Evolutionary conservation across 2,329 filamentous ascomycete genomes (phyloP).

Genomic region (Penicillium janthinellum): DNA sequence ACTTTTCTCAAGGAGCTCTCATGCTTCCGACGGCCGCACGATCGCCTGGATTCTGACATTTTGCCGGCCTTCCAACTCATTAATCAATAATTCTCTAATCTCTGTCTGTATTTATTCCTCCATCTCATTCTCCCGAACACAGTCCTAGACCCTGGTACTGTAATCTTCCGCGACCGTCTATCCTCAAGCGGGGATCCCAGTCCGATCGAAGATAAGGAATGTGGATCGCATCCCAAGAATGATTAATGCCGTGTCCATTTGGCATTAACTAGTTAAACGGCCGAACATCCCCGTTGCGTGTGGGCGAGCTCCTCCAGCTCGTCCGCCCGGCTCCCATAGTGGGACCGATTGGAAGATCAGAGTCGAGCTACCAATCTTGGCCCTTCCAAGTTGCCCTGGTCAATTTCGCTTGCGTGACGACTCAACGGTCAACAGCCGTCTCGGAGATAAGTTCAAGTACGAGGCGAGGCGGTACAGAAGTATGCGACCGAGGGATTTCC

Average conservation of each 20-base stretch:
- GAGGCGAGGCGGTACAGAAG: too few species aligned
- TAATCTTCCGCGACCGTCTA: background rate
- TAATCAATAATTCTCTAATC: too few species aligned
- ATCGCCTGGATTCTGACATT: background rate
- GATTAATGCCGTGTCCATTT: background rate
- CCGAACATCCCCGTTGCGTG: background rate
- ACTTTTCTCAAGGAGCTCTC: background rate
- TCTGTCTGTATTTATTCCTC: too few species aligned
- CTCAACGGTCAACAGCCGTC: background rate
- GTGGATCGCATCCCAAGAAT: background rate
- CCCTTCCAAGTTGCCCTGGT: background rate
- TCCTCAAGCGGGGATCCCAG: background rate
- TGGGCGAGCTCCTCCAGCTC: background rate
- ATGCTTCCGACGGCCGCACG: background rate
- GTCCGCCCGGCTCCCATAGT: background rate
- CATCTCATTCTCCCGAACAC: too few species aligned
- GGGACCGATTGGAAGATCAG: background rate
- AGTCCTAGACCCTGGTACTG: background rate
- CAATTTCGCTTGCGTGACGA: background rate
- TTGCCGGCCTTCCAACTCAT: too few species aligned
- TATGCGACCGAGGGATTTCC: slow-evolving; percentile 5
- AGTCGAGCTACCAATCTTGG: background rate
- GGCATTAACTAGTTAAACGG: background rate
- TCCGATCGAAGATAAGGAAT: slow-evolving; percentile 3
- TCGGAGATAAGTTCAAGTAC: too few species aligned